These are phyloP conservation scores for Spinellus fusiger DNA, from an alignment of 192 early-diverging fungal species.

Conservation along the genomic window DNA sequence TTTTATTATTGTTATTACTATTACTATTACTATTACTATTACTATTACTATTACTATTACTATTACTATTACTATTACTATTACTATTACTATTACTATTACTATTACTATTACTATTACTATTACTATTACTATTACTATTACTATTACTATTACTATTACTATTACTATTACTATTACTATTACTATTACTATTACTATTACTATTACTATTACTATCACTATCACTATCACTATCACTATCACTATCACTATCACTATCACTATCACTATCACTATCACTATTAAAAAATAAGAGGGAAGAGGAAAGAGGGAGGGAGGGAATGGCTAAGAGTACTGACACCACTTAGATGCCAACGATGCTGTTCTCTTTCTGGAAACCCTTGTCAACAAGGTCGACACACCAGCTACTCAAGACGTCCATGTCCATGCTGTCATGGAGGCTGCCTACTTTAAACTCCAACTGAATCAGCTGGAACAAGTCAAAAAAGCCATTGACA, in stretches of 20 bases:
- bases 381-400: conserved; percentile 66
- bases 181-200: no score
- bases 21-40: background rate
- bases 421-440: conserved; percentile 78
- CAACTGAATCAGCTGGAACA: conserved; percentile 71
- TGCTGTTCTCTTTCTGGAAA: conserved; percentile 71
- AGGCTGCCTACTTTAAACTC: conserved; percentile 81
- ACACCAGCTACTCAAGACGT: conserved; percentile 71
- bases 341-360: conserved; percentile 49
- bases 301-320: background rate
- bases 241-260: no score
- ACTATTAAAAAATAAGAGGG: background rate
- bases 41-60: no score
- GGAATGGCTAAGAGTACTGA: background rate
- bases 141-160: no score
- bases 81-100: no score
- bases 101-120: no score
- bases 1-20: background rate
- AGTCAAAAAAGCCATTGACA: conserved; percentile 80
- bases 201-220: no score
- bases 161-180: no score
- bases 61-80: no score
- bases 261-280: background rate
- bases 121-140: no score
- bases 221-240: no score